Base-by-base conservation (phyloP, 176 grass and related monocot species). In the Oryza punctata region DNA sequence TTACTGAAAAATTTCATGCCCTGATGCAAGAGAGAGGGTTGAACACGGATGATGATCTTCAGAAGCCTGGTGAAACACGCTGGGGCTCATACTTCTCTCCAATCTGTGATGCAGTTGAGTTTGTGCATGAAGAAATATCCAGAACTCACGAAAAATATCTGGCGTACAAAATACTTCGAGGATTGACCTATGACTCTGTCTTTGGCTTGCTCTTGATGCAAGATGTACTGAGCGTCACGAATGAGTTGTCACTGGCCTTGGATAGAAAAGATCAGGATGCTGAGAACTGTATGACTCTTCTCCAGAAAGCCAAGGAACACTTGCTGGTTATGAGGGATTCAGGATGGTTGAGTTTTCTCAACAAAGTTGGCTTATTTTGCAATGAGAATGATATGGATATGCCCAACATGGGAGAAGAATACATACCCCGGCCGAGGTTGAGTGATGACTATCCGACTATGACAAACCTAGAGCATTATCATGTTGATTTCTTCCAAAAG, bases 11-110 rank as follows among this genome's bases (percentile, higher is more conserved):
- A 69, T 16, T 86, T 15, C 32, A 33, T 11, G 18, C 77, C 1
- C 61, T 74, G 27, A 81, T 86, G 14, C 60, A 75, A 67, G 69
- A 80, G 69, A 72, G 59, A 12, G 69, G 84, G 60, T 21, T 86
- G 68, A 73, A 73, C 50, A n/a, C 67, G 70, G 43, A 73, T 27
- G 11, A 27, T 65, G 30, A 86, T 67, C 59, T 86, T 54, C 45
- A 65, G 69, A 86, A 86, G 69, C 84, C 59, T 4, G 84, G 77
- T 16, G 69, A 86, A 38, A 74, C 77, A 43, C 4, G 32, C 44
- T 74, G 84, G 84, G 69, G 84, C n/a, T 74, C 84, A 16, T 86
- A 86, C 73, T 54, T 73, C 4, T 13, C 12, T 67, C 69, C 60
- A 10, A 37, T 80, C 15, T 86, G 41, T 19, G 84, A 80, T 16